These are phyloP conservation scores for Blastocystis sp. DNA, from an alignment of 352 stramenopile genomes.

Conservation along the genomic window DNA sequence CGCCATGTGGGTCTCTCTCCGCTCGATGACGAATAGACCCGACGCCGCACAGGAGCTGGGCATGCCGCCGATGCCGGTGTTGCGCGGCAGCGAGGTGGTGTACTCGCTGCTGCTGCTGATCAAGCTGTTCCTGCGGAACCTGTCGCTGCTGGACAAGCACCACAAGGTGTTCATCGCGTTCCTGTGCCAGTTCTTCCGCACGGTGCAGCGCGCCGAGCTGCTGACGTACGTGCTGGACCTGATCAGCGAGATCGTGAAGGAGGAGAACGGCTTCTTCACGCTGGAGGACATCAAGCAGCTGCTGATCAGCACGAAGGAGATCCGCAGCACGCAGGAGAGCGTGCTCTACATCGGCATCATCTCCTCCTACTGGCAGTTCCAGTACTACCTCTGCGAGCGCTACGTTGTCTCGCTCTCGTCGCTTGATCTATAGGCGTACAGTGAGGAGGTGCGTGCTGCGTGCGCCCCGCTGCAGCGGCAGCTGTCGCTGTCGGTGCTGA, in stretches of 20 bases:
- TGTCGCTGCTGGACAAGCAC: conserved; percentile 15
- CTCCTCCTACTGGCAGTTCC: conserved; percentile 23
- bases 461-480: neutral
- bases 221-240: neutral
- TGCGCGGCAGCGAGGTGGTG: conserved; percentile 4
- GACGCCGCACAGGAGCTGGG: neutral
- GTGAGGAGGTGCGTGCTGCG: neutral
- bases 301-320: neutral
- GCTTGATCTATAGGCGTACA: neutral
- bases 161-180: conserved; percentile 2
- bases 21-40: neutral
- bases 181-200: neutral
- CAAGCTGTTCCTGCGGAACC: conserved; percentile 11
- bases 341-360: conserved; percentile 12
- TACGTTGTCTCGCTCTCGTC: neutral
- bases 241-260: neutral
- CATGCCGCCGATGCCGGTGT: neutral
- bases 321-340: neutral
- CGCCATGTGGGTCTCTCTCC: neutral
- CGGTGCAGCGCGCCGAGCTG: neutral
- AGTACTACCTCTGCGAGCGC: conserved; percentile 13
- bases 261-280: neutral
- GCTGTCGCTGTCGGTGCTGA: neutral
- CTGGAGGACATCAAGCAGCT: conserved; percentile 15
- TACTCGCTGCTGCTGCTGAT: conserved; percentile 43